Evolutionary conservation across 176 grass and related monocot genomes (phyloP).

Genomic region (Panicum miliaceum): DNA sequence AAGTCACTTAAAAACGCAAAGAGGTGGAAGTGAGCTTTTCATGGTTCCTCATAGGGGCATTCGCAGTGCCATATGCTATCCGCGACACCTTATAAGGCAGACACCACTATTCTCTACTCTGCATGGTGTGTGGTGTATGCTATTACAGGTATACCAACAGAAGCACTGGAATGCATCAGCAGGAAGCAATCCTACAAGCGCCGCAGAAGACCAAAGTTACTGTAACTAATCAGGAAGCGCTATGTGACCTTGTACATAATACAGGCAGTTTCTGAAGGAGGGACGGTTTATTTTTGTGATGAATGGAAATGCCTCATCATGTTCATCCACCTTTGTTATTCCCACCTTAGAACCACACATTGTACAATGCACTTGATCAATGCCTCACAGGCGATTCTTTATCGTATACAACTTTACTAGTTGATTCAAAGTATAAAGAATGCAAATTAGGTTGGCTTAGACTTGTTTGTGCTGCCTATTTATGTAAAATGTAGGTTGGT

Average conservation of each 20-base stretch:
- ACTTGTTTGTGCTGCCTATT: constrained; percentile 2
- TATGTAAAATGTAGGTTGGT: not conserved
- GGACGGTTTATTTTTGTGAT: constrained; percentile 20
- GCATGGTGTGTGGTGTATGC: not conserved
- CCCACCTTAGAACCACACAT: not conserved
- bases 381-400: constrained; percentile 2
- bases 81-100: not conserved
- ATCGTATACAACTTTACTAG: constrained; percentile 8
- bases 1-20: constrained; percentile 81
- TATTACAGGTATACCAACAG: not conserved
- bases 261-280: constrained; percentile 36
- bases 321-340: not conserved
- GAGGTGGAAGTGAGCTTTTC: constrained; percentile 69
- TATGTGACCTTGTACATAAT: constrained; percentile 61
- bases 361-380: constrained; percentile 31
- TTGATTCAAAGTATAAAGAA: constrained; percentile 4
- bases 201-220: constrained; percentile 11
- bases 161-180: constrained; percentile 8
- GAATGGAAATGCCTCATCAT: constrained; percentile 5
- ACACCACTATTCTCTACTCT: not conserved
- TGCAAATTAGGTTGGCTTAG: not conserved
- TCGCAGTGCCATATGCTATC: not conserved
- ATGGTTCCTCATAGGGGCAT: not conserved
- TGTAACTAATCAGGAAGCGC: constrained; percentile 18
- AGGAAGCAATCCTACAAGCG: constrained; percentile 17